Conservation (phyloP, 2,329 filamentous ascomycete species). For the Xylariales sp. region DNA sequence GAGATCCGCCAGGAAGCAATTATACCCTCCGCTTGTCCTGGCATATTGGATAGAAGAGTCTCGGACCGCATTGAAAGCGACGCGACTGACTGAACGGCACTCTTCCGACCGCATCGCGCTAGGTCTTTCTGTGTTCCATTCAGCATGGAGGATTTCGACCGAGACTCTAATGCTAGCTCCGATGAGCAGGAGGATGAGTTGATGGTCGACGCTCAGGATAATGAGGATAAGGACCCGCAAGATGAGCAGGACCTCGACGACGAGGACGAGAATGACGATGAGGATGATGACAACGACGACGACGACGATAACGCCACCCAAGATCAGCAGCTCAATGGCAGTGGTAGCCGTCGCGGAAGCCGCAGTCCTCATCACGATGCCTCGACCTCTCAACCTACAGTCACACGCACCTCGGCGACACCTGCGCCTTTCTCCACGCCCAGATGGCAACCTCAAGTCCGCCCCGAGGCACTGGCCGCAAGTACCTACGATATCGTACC, state of each 20-base stretch:
- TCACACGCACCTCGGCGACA: constrained; percentile 27
- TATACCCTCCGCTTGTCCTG: no score
- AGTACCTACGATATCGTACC: constrained; percentile 89
- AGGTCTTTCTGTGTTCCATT: no score
- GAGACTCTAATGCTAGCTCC: constrained; percentile 36
- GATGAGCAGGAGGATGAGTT: constrained; percentile 36
- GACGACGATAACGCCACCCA: constrained; percentile 34
- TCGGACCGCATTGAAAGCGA: no score
- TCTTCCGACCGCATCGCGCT: no score
- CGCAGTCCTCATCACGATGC: constrained; percentile 14
- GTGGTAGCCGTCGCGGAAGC: constrained; percentile 32
- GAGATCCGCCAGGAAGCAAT: no score
- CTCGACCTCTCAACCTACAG: constrained; percentile 14
- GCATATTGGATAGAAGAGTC: no score
- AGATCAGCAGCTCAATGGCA: constrained; percentile 19
- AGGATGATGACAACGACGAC: constrained; percentile 31
- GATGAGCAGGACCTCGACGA: constrained; percentile 31
- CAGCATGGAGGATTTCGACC: constrained; percentile 38
- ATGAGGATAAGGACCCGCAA: constrained; percentile 20
- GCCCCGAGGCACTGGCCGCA: constrained; percentile 74
- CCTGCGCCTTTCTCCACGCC: constrained; percentile 27
- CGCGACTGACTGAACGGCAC: no score
- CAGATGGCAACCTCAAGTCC: constrained; percentile 56
- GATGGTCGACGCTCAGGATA: constrained; percentile 23
- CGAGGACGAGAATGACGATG: constrained; percentile 30